Percentiles rank a stretch among this genome's conserved stretches.
phyloP scores from a whole-genome alignment of 148 eudicot species.

The Chenopodium suecicum region DNA sequence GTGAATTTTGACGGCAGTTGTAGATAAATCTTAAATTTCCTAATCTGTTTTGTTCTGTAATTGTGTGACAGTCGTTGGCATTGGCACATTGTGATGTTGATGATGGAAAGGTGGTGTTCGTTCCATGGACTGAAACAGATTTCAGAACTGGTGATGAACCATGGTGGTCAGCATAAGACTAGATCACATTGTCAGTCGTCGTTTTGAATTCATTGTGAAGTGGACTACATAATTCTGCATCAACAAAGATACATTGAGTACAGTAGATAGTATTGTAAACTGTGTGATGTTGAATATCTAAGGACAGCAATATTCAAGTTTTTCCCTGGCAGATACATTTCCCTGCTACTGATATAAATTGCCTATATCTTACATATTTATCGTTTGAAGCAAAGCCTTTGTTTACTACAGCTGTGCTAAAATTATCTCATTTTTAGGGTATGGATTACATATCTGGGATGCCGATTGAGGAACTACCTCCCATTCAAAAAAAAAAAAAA shows the following conservation, averaged over 20 bases:
- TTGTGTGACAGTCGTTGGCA: conserved; percentile 64
- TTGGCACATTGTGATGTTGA: conserved; percentile 52
- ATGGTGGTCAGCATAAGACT: conserved; percentile 61
- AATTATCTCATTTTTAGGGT: background rate
- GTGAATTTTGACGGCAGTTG: no score
- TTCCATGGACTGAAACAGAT: conserved; percentile 88
- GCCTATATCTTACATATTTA: background rate
- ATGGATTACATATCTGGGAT: background rate
- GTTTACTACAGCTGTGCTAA: background rate
- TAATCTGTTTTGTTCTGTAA: background rate
- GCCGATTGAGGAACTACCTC: background rate
- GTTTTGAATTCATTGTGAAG: background rate
- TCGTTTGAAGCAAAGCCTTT: background rate
- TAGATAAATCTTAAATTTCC: background rate
- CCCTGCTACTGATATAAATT: conserved; percentile 11
- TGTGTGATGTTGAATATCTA: conserved; percentile 24
- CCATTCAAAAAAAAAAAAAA: no score
- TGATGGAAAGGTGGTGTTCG: conserved; percentile 76
- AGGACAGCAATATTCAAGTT: conserved; percentile 7
- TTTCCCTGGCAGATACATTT: conserved; percentile 14
- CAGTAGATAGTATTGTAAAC: conserved; percentile 22
- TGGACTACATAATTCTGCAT: conserved; percentile 13
- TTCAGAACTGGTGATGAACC: conserved; percentile 86
- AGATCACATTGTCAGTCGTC: background rate
- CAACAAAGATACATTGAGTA: conserved; percentile 17